A percentile compares a stretch with the other conserved stretches of the same genome.
Evolutionary conservation across 176 grass and related monocot genomes (phyloP).

Genomic region (Pontederia paniculata): DNA sequence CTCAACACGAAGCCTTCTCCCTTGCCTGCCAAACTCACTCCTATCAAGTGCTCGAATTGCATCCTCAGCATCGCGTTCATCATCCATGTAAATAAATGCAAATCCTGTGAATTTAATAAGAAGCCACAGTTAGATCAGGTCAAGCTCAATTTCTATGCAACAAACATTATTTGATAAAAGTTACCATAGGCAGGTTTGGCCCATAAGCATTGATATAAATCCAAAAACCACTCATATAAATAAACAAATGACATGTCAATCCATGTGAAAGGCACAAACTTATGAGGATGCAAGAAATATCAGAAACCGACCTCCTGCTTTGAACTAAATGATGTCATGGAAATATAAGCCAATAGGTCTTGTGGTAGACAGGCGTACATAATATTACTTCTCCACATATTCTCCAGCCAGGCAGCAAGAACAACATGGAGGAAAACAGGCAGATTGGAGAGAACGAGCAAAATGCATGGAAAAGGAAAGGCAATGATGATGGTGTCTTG

Average conservation of each 20-base stretch:
- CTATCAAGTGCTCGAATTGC: slow-evolving; percentile 75
- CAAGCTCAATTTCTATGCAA: slow-evolving; percentile 9
- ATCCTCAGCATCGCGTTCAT: slow-evolving; percentile 88
- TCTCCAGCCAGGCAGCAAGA: slow-evolving; percentile 68
- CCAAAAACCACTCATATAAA: slow-evolving; percentile 22
- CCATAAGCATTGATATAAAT: not conserved
- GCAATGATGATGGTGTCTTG: slow-evolving; percentile 56
- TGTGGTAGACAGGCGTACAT: slow-evolving; percentile 51
- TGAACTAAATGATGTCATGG: slow-evolving; percentile 70
- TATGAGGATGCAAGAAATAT: slow-evolving; percentile 32
- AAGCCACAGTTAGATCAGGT: slow-evolving; percentile 4
- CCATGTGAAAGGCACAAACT: slow-evolving; percentile 41
- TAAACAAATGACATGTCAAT: slow-evolving; percentile 23
- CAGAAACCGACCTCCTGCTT: slow-evolving; percentile 92
- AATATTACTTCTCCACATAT: slow-evolving; percentile 72
- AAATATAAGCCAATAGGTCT: slow-evolving; percentile 52
- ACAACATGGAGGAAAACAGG: slow-evolving; percentile 55
- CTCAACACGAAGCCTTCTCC: slow-evolving; percentile 70
- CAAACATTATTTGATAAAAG: slow-evolving; percentile 9
- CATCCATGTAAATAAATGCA: slow-evolving; percentile 99
- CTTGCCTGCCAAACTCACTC: slow-evolving; percentile 86
- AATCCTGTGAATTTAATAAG: slow-evolving; percentile 50
- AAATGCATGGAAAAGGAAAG: slow-evolving; percentile 64
- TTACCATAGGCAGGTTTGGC: slow-evolving; percentile 1
- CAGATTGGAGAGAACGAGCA: slow-evolving; percentile 39